Evolutionary conservation across 1,284 basidiomycete genomes (phyloP).

Genomic region (Naganishia albida): DNA sequence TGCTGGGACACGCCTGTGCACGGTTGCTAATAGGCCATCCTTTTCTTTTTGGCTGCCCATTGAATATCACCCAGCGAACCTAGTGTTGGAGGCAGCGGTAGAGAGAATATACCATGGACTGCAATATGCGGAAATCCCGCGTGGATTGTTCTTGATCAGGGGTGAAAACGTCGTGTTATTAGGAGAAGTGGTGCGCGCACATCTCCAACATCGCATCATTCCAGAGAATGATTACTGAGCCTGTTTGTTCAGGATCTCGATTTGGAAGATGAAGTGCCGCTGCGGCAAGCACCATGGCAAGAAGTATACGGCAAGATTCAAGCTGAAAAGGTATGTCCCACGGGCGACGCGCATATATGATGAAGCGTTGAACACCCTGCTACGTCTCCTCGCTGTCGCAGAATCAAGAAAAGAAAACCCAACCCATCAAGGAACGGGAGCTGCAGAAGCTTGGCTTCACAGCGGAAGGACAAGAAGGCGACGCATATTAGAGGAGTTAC

Average conservation of each 20-base stretch:
- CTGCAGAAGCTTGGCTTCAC: slow-evolving; percentile 51
- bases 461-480: slow-evolving; percentile 52
- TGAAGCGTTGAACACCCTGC: neutral
- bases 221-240: neutral
- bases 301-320: slow-evolving; percentile 71
- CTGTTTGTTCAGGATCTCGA: slow-evolving; percentile 75
- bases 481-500: slow-evolving; percentile 49
- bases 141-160: slow-evolving; percentile 86
- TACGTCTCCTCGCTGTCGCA: neutral
- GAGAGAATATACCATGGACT: slow-evolving; percentile 49
- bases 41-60: neutral
- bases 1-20: neutral
- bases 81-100: slow-evolving; percentile 84
- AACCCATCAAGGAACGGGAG: slow-evolving; percentile 47
- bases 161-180: slow-evolving; percentile 98
- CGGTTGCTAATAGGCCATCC: slow-evolving; percentile 1
- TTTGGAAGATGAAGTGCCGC: slow-evolving; percentile 81
- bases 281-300: slow-evolving; percentile 70
- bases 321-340: slow-evolving; percentile 58
- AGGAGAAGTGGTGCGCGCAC: slow-evolving; percentile 91
- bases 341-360: neutral
- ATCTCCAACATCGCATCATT: neutral
- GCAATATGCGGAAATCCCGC: slow-evolving; percentile 41
- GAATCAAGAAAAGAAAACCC: slow-evolving; percentile 50
- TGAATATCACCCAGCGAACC: slow-evolving; percentile 68